Conservation (phyloP, 139 green algal genomes). For the Coelastrella sp. region DNA sequence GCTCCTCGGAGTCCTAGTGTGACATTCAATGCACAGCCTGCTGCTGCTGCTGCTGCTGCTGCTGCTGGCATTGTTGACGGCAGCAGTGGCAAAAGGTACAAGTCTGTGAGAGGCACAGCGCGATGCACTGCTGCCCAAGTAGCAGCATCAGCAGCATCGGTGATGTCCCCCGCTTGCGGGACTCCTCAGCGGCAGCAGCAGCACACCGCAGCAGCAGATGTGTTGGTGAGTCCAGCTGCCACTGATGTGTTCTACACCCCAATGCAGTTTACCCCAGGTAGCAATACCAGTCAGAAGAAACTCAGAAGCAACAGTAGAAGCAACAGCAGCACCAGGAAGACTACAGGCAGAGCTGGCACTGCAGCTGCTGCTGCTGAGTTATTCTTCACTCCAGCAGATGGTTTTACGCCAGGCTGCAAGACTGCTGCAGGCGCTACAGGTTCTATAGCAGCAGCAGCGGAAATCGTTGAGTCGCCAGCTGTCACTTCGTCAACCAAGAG, state of each 20-base stretch:
- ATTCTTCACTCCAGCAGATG: not conserved
- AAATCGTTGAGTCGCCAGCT: not conserved
- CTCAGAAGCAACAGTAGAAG: not conserved
- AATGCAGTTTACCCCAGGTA: constrained; percentile 5
- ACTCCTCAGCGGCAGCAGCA: not conserved
- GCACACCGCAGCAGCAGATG: not conserved
- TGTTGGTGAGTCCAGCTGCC: not conserved
- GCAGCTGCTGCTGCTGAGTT: not conserved
- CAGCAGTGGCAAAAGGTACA: constrained; percentile 13
- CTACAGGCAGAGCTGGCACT: not conserved
- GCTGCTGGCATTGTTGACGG: not conserved
- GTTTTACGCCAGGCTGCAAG: not conserved
- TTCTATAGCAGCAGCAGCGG: not conserved
- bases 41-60: not conserved
- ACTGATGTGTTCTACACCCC: constrained; percentile 8
- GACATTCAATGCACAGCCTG: not conserved
- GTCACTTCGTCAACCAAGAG: not conserved
- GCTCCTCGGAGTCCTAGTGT: not conserved
- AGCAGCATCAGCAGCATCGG: no score
- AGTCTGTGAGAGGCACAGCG: no score
- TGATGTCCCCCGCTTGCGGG: no score
- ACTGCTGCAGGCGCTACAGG: not conserved
- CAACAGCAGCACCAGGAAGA: not conserved
- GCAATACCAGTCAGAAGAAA: not conserved
- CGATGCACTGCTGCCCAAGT: no score